These are phyloP conservation scores for Lunularia cruciata DNA, from an alignment of 225 moss, liverwort and hornwort species.

Conservation along the genomic window DNA sequence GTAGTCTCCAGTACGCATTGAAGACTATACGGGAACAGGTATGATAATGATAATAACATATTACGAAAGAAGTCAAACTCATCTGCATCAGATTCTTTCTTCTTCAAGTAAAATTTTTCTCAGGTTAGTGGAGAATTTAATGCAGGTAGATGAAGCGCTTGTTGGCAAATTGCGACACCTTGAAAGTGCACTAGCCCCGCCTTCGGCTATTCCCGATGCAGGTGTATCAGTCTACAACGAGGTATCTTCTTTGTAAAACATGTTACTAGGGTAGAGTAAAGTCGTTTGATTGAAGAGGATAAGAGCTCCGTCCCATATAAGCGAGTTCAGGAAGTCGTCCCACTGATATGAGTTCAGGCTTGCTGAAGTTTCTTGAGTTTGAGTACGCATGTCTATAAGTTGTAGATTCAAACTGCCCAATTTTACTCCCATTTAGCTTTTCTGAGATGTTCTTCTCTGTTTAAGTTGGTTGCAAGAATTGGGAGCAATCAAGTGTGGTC, in stretches of 20 bases:
- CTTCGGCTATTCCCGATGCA: slow-evolving; percentile 47
- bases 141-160: slow-evolving; percentile 37
- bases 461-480: slow-evolving; percentile 58
- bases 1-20: slow-evolving; percentile 58
- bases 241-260: slow-evolving; percentile 15
- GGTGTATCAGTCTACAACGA: slow-evolving; percentile 46
- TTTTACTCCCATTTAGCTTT: too few species aligned
- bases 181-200: slow-evolving; percentile 39
- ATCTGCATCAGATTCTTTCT: neutral
- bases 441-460: neutral
- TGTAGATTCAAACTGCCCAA: too few species aligned
- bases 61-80: neutral
- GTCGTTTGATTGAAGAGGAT: too few species aligned
- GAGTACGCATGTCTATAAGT: too few species aligned
- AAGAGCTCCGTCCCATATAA: too few species aligned
- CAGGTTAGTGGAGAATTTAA: neutral
- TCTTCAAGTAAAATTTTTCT: neutral
- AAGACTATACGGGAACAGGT: slow-evolving; percentile 55
- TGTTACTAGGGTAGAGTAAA: too few species aligned
- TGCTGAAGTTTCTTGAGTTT: too few species aligned
- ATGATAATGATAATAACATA: slow-evolving; percentile 1
- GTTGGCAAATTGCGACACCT: slow-evolving; percentile 23
- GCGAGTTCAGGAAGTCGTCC: too few species aligned
- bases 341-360: too few species aligned
- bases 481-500: slow-evolving; percentile 63